Percentiles rank a stretch among this genome's conserved stretches.
These are phyloP conservation scores for Apiospora sp. DNA, from an alignment of 2,329 filamentous ascomycete genomes.

Conservation along the genomic window DNA sequence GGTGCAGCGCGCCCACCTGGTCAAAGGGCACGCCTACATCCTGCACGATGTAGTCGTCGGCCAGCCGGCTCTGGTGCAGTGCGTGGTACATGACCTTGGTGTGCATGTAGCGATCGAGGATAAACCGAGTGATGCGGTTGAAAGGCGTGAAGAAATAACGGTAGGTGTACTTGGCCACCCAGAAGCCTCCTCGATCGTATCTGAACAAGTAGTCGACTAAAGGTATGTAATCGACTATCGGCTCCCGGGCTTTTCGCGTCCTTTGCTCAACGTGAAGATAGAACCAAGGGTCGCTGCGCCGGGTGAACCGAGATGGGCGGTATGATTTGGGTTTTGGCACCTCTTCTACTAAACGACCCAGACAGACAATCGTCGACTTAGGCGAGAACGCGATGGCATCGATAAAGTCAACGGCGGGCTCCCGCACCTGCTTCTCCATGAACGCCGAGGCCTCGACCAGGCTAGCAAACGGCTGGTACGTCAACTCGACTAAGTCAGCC, in stretches of 20 bases:
- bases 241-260: slow-evolving; percentile 38
- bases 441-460: slow-evolving; percentile 48
- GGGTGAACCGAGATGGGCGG: slow-evolving; percentile 56
- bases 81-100: slow-evolving; percentile 72
- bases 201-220: slow-evolving; percentile 74
- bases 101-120: slow-evolving; percentile 69
- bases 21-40: slow-evolving; percentile 64
- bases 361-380: slow-evolving; percentile 65
- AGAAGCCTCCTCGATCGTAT: slow-evolving; percentile 75
- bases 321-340: slow-evolving; percentile 46
- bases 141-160: slow-evolving; percentile 71
- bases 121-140: slow-evolving; percentile 67
- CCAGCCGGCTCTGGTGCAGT: slow-evolving; percentile 66
- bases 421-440: slow-evolving; percentile 53
- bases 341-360: slow-evolving; percentile 62
- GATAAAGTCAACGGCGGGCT: slow-evolving; percentile 66
- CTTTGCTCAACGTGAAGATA: slow-evolving; percentile 70
- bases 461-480: slow-evolving; percentile 58
- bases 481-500: slow-evolving; percentile 62
- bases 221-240: slow-evolving; percentile 63
- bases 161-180: slow-evolving; percentile 70
- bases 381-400: slow-evolving; percentile 72
- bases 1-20: slow-evolving; percentile 52
- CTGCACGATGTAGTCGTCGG: slow-evolving; percentile 69
- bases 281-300: slow-evolving; percentile 73